Evolutionary conservation across 768 basidiomycete genomes (phyloP).

Genomic region (Infundibulicybe gibba): DNA sequence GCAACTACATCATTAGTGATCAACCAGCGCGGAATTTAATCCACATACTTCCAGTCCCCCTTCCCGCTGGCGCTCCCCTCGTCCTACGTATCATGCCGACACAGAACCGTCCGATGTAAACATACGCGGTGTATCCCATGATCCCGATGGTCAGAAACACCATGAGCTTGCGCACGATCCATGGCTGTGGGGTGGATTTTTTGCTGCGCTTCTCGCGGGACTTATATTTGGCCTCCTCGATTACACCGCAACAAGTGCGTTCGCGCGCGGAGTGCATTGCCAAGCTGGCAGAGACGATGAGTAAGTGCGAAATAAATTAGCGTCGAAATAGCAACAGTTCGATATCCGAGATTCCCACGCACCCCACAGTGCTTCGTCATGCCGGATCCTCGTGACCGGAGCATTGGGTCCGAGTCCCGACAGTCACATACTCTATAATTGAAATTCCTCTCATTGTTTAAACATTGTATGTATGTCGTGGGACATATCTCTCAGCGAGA

Average conservation of each 20-base stretch:
- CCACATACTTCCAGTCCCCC: constrained; percentile 64
- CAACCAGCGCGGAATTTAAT: neutral
- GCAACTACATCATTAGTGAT: constrained; percentile 43
- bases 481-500: too few relatives aligned
- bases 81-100: constrained; percentile 60
- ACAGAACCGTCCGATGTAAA: constrained; percentile 72
- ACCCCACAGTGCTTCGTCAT: too few relatives aligned
- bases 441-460: too few relatives aligned
- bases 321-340: too few relatives aligned
- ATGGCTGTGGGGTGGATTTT: constrained; percentile 59
- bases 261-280: neutral
- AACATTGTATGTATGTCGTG: too few relatives aligned
- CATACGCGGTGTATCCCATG: constrained; percentile 69
- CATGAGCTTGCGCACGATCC: constrained; percentile 69
- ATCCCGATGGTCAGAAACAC: constrained; percentile 57
- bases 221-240: constrained; percentile 41
- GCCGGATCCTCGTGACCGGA: too few relatives aligned
- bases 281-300: too few relatives aligned
- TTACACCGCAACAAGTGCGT: constrained; percentile 45
- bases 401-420: too few relatives aligned
- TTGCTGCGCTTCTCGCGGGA: constrained; percentile 37
- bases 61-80: constrained; percentile 39
- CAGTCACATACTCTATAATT: too few relatives aligned
- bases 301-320: too few relatives aligned
- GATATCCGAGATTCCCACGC: too few relatives aligned